Evolutionary conservation across 1,284 basidiomycete genomes (phyloP).

Genomic region (Trichosporon coremiiforme): DNA sequence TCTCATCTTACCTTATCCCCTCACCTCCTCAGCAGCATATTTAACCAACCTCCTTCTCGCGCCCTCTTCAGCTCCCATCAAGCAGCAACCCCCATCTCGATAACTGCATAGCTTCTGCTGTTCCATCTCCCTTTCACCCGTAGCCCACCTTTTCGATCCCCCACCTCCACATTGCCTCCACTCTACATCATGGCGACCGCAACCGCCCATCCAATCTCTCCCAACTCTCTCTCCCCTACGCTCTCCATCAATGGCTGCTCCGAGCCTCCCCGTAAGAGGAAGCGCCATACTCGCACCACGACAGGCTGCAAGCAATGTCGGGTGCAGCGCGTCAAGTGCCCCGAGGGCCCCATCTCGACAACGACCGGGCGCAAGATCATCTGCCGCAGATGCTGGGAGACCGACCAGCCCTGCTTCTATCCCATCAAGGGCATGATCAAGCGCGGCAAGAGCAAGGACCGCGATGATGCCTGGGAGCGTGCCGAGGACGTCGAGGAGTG

Average conservation of each 20-base stretch:
- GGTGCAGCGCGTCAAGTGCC: constrained; percentile 32
- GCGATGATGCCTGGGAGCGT: constrained; percentile 24
- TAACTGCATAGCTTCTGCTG: not conserved
- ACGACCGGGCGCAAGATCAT: constrained; percentile 27
- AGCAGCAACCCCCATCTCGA: not conserved
- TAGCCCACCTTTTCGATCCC: not conserved
- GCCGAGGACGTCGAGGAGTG: constrained; percentile 28
- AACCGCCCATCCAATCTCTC: constrained; percentile 10
- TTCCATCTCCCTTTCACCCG: not conserved
- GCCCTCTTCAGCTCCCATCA: not conserved
- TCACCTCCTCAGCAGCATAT: not conserved
- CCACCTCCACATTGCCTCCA: not conserved
- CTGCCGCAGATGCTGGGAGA: constrained; percentile 33
- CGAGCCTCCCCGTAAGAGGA: constrained; percentile 21
- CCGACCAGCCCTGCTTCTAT: constrained; percentile 31
- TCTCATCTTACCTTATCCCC: not conserved
- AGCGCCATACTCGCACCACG: constrained; percentile 27
- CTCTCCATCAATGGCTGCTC: constrained; percentile 5
- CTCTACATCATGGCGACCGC: not conserved
- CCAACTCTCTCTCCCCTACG: constrained; percentile 8
- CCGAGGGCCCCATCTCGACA: constrained; percentile 24
- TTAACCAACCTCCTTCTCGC: not conserved
- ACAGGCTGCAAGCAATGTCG: constrained; percentile 33
- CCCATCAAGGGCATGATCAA: constrained; percentile 26
- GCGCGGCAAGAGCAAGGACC: constrained; percentile 25